Evolutionary conservation across 148 eudicot genomes (phyloP), one percentile per base, ranked within the genome.

Genomic region (Vaccinium myrtillus): DNA sequence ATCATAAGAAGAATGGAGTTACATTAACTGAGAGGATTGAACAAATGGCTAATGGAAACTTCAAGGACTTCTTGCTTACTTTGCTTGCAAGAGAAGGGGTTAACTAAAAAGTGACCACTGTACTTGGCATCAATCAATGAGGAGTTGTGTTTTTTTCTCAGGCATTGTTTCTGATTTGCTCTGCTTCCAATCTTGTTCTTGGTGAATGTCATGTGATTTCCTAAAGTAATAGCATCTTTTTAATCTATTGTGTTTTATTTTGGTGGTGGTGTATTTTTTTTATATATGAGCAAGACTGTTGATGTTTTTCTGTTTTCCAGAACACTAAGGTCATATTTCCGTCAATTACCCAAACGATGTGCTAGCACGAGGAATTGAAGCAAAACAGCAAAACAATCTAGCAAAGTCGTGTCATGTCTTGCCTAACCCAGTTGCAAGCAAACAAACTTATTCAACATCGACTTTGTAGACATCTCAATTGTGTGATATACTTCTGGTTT

Each of bases 41-140:
- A 69, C 90, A 89, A 58, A 87, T 83, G 18, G 89, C 89, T 36
- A 91, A 91, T 71, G 98, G 98, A 71, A 94, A 90, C 90, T 69
- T 87, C 65, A 95, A 88, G 83, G 98, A 95, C 71, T 94, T 94
- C 84, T 83, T 95, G 90, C 91, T 92, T 11, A 85, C 93, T 50
- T 86, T 95, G 88, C 79, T 91, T 79, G 89, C 93, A 15, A 92
- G 91, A 87, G 92, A 85, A 87, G 77, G 25, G 83, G 84, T 48
- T 78, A 69, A 69, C 3, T 75, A 43, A 50, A 1, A 75, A 46
- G 15, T 75, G 25, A 46, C 6, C 54, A 1, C 78, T 46, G 21
- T 21, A 69, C 32, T 30, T 30, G 74, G 36, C 43, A 69, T 16
- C 19, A 27, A 4, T 69, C 74, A 69, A 48, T 75, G 54, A 43